Evolutionary conservation across 305 asterid genomes (phyloP).

Genomic region (Rubia balearica): DNA sequence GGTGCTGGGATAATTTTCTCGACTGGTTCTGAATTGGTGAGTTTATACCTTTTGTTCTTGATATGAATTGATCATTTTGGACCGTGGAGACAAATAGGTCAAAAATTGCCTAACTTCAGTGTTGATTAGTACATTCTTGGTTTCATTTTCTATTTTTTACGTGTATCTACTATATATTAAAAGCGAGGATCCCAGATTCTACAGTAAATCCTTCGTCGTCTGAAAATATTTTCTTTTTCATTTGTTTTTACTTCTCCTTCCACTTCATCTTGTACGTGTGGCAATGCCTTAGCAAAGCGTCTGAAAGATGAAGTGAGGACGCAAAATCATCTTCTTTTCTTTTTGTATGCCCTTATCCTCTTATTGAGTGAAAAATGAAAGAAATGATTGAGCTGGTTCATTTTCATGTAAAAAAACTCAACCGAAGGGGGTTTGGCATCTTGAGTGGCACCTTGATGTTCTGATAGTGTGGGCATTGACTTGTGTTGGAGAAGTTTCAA

Average conservation of each 20-base stretch:
- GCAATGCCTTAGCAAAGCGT: constrained; percentile 43
- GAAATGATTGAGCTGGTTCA: constrained; percentile 6
- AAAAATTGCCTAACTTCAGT: neutral
- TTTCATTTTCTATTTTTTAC: neutral
- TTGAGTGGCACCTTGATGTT: constrained; percentile 95
- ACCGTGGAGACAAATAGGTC: neutral
- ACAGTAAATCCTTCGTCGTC: no score
- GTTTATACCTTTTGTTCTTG: neutral
- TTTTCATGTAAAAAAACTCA: constrained; percentile 1
- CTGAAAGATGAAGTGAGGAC: constrained; percentile 67
- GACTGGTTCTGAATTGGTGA: constrained; percentile 91
- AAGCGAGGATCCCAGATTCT: no score
- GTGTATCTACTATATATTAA: no score
- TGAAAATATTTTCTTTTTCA: no score
- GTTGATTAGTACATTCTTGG: neutral
- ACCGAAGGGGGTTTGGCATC: constrained; percentile 61
- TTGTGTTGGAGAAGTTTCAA: constrained; percentile 36
- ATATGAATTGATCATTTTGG: neutral
- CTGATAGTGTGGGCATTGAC: constrained; percentile 72
- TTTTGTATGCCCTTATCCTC: constrained; percentile 6
- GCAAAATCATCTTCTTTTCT: constrained; percentile 5
- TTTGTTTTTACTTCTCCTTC: no score
- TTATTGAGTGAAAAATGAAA: constrained; percentile 1
- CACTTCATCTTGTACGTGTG: no score
- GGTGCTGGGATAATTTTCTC: constrained; percentile 88